Conservation (phyloP, 164 flowering plant genomes). For the Vitis cinerea region DNA sequence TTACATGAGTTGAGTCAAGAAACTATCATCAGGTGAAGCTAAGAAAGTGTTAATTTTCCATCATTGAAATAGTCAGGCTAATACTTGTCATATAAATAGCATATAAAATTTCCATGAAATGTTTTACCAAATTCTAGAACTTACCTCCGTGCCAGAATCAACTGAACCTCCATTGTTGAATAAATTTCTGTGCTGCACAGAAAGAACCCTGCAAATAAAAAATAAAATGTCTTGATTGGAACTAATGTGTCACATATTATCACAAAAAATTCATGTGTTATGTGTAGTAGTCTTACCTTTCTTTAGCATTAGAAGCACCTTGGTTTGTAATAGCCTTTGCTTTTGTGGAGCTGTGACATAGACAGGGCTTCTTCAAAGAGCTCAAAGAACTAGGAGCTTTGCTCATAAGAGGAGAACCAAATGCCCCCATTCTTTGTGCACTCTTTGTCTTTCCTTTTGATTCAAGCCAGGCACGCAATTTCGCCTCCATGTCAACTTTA, state of each 20-base stretch:
- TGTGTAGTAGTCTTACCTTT: slow-evolving; percentile 50
- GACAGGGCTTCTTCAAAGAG: slow-evolving; percentile 37
- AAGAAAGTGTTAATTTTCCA: neutral
- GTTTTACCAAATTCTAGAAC: neutral
- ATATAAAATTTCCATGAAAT: neutral
- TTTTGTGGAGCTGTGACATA: slow-evolving; percentile 33
- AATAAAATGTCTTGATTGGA: neutral
- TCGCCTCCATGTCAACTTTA: slow-evolving; percentile 85
- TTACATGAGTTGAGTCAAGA: too few relatives aligned
- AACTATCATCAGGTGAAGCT: too few relatives aligned
- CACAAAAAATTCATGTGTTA: neutral
- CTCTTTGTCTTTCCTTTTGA: slow-evolving; percentile 88
- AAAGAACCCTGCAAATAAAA: slow-evolving; percentile 22
- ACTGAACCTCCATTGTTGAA: slow-evolving; percentile 23
- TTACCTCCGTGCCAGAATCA: slow-evolving; percentile 35
- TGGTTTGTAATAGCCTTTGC: slow-evolving; percentile 21
- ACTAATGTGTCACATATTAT: neutral
- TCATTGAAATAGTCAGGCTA: neutral
- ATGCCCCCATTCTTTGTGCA: slow-evolving; percentile 33
- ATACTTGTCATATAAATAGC: neutral
- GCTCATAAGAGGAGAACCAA: slow-evolving; percentile 43
- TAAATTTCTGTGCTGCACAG: slow-evolving; percentile 24
- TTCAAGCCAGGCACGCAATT: slow-evolving; percentile 86
- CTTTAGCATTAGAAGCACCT: slow-evolving; percentile 20
- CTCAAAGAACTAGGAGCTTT: slow-evolving; percentile 48